phyloP scores from a whole-genome alignment of 1,284 basidiomycete genomes.

The Ceratobasidium sp. region DNA sequence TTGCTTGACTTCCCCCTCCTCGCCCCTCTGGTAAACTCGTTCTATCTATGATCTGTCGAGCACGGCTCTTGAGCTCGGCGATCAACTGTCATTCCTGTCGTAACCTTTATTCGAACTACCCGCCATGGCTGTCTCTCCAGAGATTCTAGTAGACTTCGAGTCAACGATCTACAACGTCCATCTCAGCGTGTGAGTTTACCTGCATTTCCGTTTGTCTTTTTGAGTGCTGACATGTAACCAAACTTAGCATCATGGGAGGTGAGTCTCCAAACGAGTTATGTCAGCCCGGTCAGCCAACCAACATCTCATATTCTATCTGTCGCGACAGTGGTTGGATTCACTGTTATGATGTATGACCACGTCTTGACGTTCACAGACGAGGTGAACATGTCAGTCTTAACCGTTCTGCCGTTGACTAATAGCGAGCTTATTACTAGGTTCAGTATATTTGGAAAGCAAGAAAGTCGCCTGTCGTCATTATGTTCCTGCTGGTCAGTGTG shows the following conservation, averaged over 20 bases:
- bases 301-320: background rate
- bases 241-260: constrained; percentile 15
- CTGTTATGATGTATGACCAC: constrained; percentile 40
- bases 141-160: background rate
- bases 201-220: background rate
- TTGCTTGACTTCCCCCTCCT: no score
- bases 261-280: background rate
- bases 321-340: constrained; percentile 33
- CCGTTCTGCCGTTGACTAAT: background rate
- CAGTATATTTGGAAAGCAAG: constrained; percentile 41
- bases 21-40: background rate
- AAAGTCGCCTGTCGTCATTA: constrained; percentile 8
- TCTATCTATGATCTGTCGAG: background rate
- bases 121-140: background rate
- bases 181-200: constrained; percentile 5
- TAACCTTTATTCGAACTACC: background rate
- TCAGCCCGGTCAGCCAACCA: background rate
- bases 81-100: background rate
- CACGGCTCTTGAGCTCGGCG: background rate
- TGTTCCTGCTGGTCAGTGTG: constrained; percentile 40
- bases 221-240: background rate
- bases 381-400: constrained; percentile 6
- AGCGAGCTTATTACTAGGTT: constrained; percentile 2
- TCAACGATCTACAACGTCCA: background rate
- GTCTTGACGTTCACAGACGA: constrained; percentile 42